Base-by-base conservation (phyloP, 148 eudicot genomes). In the Diospyros lotus region DNA sequence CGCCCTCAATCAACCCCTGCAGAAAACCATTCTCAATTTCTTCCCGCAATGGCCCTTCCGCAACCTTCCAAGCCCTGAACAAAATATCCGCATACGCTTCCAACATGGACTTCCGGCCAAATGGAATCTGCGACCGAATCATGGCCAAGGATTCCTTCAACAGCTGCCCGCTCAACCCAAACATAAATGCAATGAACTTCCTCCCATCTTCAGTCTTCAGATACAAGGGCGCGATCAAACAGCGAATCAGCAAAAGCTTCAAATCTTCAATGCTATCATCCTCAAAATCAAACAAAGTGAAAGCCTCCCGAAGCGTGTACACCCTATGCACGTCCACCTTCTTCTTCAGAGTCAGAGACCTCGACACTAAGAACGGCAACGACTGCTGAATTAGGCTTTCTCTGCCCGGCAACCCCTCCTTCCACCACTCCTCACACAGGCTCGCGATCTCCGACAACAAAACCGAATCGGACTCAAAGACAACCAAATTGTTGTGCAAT, bases 371-470 rank as follows among this genome's bases (percentile, higher is more conserved):
- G 77, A 90, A 84, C 1, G 99, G 98, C 54, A 93, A 66, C 1
- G 89, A 88, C n/a, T 89, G 97, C 14, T 97, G 86, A 64, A 95
- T 93, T 18, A 95, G 66, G 69, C 83, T 69, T 75, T 93, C 97
- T 58, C 86, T 91, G 40, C 91, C 97, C 3, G 52, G 64, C 44
- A 93, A 84, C 76, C 77, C 93, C 71, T 72, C 84, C 70, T 93
- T 90, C 98, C 99, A 95, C 99, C 98, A 95, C 58, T 86, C 85
- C 64, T 95, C 99, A 76, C 98, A 95, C 73, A 95, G 79, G 71
- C 13, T 84, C 54, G 97, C 79, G 2, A 95, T 83, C 77, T 93
- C 99, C 11, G 86, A 79, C 45, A 89, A 71, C 69, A 93, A 73
- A 11, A 43, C 75, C 10, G 86, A 72, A 71, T 95, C 96, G 1